A percentile compares a stretch with the other conserved stretches of the same genome.
These are phyloP conservation scores for Lactarius akahatsu DNA, from an alignment of 768 basidiomycete species.

Conservation along the genomic window DNA sequence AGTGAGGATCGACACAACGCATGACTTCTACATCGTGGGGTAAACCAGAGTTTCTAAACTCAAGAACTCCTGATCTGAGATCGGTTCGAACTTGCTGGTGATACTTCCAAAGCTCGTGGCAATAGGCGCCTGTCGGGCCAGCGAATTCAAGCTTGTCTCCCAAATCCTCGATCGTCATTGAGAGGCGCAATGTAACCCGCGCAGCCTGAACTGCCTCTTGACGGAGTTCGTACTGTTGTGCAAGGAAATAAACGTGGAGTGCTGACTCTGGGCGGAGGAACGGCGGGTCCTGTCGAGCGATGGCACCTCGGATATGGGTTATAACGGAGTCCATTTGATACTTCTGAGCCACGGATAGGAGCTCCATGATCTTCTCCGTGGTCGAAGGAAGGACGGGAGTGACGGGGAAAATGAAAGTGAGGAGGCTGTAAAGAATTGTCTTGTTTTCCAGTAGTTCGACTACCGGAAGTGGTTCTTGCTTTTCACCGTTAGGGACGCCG, in stretches of 20 bases:
- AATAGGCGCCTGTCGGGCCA: neutral
- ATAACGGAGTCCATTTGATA: no score
- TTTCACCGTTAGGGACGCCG: no score
- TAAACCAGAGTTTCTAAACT: neutral
- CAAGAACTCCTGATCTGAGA: neutral
- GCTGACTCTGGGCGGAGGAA: neutral
- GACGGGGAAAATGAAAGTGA: no score
- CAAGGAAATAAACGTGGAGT: constrained; percentile 3
- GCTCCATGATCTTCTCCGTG: no score
- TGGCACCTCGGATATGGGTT: constrained; percentile 3
- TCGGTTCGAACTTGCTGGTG: neutral
- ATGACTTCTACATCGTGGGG: neutral
- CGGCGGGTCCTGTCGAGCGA: constrained; percentile 1
- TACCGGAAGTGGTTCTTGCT: no score
- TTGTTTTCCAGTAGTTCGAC: no score
- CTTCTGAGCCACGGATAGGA: no score
- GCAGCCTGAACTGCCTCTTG: no score
- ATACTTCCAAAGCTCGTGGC: no score
- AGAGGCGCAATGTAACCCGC: neutral
- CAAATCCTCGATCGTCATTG: constrained; percentile 10
- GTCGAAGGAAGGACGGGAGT: no score
- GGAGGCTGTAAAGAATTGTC: no score
- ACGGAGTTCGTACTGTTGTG: constrained; percentile 13
- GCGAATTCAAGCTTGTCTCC: constrained; percentile 2
- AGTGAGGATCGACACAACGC: no score